A percentile compares a stretch with the other conserved stretches of the same genome.
Conservation (phyloP, 2,329 filamentous ascomycete species). For the Plenodomus biglobosus region DNA sequence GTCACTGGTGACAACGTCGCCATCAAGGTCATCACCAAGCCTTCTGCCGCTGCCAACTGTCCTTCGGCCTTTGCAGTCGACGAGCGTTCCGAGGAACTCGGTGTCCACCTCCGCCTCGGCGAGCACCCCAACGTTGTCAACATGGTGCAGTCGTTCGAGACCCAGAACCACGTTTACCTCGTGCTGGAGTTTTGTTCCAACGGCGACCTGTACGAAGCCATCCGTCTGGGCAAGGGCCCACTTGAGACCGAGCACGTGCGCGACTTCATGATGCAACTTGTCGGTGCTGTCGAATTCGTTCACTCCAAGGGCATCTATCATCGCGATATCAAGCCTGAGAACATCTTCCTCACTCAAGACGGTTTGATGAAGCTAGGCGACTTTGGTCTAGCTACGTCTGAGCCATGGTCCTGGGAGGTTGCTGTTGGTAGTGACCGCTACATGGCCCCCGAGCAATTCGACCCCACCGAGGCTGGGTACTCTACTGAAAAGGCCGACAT, state of each 20-base stretch:
- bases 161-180: conserved; percentile 82
- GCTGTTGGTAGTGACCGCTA: conserved; percentile 97
- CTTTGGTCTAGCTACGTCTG: conserved; percentile 88
- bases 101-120: conserved; percentile 76
- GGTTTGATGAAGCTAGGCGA: conserved; percentile 96
- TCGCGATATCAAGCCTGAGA: conserved; percentile 98
- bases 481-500: conserved; percentile 91
- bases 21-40: conserved; percentile 95
- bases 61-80: conserved; percentile 71
- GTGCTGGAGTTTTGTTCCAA: conserved; percentile 94
- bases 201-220: conserved; percentile 96
- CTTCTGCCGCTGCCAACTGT: conserved; percentile 60
- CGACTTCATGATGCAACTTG: conserved; percentile 92
- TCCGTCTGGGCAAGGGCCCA: conserved; percentile 83
- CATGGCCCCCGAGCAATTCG: conserved; percentile 98
- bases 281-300: conserved; percentile 86
- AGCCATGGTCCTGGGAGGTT: conserved; percentile 86
- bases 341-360: conserved; percentile 88
- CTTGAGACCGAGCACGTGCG: conserved; percentile 95
- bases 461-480: conserved; percentile 83
- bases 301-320: conserved; percentile 91
- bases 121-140: conserved; percentile 92
- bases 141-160: conserved; percentile 87
- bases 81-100: conserved; percentile 78
- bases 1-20: conserved; percentile 78